phyloP scores from a whole-genome alignment of 768 basidiomycete species.

The Chalciporus chontae region DNA sequence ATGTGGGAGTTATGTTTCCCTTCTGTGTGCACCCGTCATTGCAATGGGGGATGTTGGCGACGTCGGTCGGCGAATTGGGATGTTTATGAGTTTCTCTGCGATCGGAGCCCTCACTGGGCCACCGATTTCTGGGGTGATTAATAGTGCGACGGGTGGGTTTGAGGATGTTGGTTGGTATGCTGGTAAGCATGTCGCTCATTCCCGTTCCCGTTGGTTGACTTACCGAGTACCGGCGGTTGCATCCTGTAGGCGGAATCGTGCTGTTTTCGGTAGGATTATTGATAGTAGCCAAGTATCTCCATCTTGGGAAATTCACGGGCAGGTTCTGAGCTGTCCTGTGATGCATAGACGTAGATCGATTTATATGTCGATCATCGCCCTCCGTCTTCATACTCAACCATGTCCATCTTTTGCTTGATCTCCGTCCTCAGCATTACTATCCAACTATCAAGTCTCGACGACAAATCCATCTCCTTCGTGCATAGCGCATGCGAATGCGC shows the following conservation, averaged over 20 bases:
- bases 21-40: slow-evolving; percentile 56
- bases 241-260: slow-evolving; percentile 33
- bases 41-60: slow-evolving; percentile 58
- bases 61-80: slow-evolving; percentile 62
- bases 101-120: slow-evolving; percentile 66
- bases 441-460: slow-evolving; percentile 65
- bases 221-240: not conserved
- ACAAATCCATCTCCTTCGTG: slow-evolving; percentile 57
- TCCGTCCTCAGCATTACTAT: slow-evolving; percentile 69
- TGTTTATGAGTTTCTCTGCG: slow-evolving; percentile 58
- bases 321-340: slow-evolving; percentile 32
- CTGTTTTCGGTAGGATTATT: slow-evolving; percentile 42
- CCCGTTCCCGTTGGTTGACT: not conserved
- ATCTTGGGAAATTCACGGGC: slow-evolving; percentile 37
- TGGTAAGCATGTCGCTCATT: slow-evolving; percentile 15
- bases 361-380: not conserved
- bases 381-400: slow-evolving; percentile 29
- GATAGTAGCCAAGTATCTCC: slow-evolving; percentile 37
- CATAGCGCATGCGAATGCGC: slow-evolving; percentile 47
- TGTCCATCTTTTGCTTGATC: slow-evolving; percentile 58
- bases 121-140: slow-evolving; percentile 72
- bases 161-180: slow-evolving; percentile 39
- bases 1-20: slow-evolving; percentile 59
- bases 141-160: slow-evolving; percentile 47
- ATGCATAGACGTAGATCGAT: too few relatives aligned